Percentiles rank a stretch among this genome's conserved stretches.
Evolutionary conservation across 2,329 filamentous ascomycete species (phyloP).

Genomic region (Alternaria novae-zelandiae): DNA sequence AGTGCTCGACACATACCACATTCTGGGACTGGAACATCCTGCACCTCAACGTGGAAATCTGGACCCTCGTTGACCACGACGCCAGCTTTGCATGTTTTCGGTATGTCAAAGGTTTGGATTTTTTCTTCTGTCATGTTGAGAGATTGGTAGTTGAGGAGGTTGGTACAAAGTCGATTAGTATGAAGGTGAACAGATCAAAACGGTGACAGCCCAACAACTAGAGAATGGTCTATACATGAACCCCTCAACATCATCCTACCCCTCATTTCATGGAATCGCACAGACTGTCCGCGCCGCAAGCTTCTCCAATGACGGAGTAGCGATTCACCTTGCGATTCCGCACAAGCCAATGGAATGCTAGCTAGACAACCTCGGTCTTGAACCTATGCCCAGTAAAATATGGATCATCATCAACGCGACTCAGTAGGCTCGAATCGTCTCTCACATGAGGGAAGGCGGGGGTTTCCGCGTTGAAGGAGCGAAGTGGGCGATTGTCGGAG

Average conservation of each 20-base stretch:
- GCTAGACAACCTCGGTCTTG: neutral
- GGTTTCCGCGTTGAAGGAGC: neutral
- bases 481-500: neutral
- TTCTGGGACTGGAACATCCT: conserved; percentile 56
- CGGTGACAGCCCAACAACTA: neutral
- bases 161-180: neutral
- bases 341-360: neutral
- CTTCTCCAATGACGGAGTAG: neutral
- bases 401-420: neutral
- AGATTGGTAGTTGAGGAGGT: neutral
- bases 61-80: conserved; percentile 61
- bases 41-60: conserved; percentile 56
- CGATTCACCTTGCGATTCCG: neutral
- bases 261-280: neutral
- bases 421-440: neutral
- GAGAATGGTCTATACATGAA: neutral
- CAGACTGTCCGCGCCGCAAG: neutral
- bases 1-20: conserved; percentile 44
- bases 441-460: neutral
- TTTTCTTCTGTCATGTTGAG: conserved; percentile 36
- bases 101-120: conserved; percentile 49
- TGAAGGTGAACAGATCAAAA: neutral
- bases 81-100: conserved; percentile 59
- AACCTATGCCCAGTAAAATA: neutral
- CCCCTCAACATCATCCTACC: conserved; percentile 7